Conservation (phyloP, 1,284 basidiomycete species). For the Ganoderma leucocontextum region DNA sequence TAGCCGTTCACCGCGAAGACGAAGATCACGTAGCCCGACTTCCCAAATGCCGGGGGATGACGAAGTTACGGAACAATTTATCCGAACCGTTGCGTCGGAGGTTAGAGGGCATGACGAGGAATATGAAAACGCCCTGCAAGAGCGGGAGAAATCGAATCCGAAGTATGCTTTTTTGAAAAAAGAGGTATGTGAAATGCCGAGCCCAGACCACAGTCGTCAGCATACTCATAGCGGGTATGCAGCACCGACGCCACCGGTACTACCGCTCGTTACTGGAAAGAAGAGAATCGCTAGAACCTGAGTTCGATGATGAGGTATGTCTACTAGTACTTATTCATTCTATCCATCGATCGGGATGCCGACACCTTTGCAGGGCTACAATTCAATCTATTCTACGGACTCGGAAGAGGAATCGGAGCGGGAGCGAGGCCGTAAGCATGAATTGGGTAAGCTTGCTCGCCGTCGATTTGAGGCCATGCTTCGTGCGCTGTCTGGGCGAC, state of each 20-base stretch:
- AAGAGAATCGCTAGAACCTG: slow-evolving; percentile 62
- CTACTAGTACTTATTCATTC: slow-evolving; percentile 2
- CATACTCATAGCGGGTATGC: slow-evolving; percentile 9
- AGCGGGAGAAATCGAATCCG: slow-evolving; percentile 82
- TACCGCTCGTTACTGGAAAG: slow-evolving; percentile 82
- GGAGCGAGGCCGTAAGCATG: slow-evolving; percentile 77
- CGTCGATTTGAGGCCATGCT: slow-evolving; percentile 91
- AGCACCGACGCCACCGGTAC: slow-evolving; percentile 86
- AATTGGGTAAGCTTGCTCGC: slow-evolving; percentile 80
- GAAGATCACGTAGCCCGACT: slow-evolving; percentile 48
- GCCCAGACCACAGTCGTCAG: background rate
- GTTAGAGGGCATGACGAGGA: slow-evolving; percentile 82
- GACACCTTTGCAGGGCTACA: slow-evolving; percentile 72
- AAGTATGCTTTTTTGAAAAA: slow-evolving; percentile 85
- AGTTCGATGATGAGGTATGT: slow-evolving; percentile 88
- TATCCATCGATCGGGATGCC: slow-evolving; percentile 9
- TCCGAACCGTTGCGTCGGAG: slow-evolving; percentile 85
- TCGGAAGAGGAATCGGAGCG: slow-evolving; percentile 94
- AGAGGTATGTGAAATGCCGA: slow-evolving; percentile 56
- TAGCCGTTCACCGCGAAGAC: slow-evolving; percentile 55
- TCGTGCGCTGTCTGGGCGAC: slow-evolving; percentile 82
- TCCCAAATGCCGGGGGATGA: slow-evolving; percentile 58
- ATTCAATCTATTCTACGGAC: slow-evolving; percentile 93
- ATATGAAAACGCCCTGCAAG: slow-evolving; percentile 80
- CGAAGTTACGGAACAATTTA: slow-evolving; percentile 80